A percentile compares a stretch with the other conserved stretches of the same genome.
Evolutionary conservation across 805 yeast genomes (phyloP).

Genomic region (Kodamaea neixiangensis): DNA sequence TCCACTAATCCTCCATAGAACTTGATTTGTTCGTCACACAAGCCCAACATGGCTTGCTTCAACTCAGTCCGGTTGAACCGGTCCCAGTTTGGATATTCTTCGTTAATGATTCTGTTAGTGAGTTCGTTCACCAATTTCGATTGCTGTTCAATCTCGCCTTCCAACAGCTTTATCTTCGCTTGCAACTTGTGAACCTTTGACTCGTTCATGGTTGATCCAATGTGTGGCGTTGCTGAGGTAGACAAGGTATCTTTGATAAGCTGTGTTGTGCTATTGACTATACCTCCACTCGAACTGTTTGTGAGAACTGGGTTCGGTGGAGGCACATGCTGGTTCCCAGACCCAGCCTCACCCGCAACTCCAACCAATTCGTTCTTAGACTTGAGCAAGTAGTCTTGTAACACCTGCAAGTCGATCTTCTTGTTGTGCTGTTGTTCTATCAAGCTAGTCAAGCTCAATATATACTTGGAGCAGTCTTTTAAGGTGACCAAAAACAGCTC

Average conservation of each 20-base stretch:
- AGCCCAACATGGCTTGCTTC: conserved; percentile 64
- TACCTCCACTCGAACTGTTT: conserved; percentile 21
- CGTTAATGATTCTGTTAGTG: conserved; percentile 47
- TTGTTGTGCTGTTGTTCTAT: conserved; percentile 87
- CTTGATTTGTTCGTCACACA: conserved; percentile 74
- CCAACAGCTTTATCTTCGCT: conserved; percentile 43
- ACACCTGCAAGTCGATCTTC: conserved; percentile 85
- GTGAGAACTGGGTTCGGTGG: conserved; percentile 37
- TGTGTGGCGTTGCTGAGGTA: conserved; percentile 45
- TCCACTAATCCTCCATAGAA: conserved; percentile 69
- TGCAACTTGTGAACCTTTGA: conserved; percentile 46
- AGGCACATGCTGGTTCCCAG: conserved; percentile 11
- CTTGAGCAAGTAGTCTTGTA: conserved; percentile 74
- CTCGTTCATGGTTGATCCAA: conserved; percentile 44
- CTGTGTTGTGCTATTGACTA: conserved; percentile 45
- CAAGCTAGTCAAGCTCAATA: conserved; percentile 49
- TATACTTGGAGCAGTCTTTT: conserved; percentile 81
- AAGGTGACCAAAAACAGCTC: conserved; percentile 79
- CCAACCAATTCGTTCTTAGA: conserved; percentile 63
- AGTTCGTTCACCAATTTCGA: conserved; percentile 47
- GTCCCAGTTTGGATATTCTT: conserved; percentile 70
- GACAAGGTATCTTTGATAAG: conserved; percentile 52
- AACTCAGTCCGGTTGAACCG: conserved; percentile 76
- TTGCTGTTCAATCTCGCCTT: conserved; percentile 46
- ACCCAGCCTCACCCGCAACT: conserved; percentile 14